These are phyloP conservation scores for Kalanchoe fedtschenkoi DNA, from an alignment of 164 flowering plant genomes.

Conservation along the genomic window DNA sequence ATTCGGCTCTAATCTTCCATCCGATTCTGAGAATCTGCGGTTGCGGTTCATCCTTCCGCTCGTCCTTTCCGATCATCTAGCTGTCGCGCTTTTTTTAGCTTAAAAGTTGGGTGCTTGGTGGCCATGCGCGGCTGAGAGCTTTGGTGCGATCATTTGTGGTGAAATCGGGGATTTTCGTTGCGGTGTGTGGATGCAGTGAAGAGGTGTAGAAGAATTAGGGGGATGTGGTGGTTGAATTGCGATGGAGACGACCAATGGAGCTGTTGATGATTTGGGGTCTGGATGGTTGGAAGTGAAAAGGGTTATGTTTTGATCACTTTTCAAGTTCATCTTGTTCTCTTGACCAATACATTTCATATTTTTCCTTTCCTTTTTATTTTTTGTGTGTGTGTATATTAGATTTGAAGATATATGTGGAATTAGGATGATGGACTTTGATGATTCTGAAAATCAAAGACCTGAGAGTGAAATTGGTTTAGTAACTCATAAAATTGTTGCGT, in stretches of 20 bases:
- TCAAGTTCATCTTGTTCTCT: no score
- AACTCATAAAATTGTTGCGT: background rate
- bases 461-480: no score
- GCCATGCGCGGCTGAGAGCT: no score
- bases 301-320: slow-evolving; percentile 26
- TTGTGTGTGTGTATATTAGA: background rate
- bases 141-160: no score
- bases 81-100: background rate
- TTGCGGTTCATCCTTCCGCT: background rate
- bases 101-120: no score
- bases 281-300: slow-evolving; percentile 86
- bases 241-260: slow-evolving; percentile 36
- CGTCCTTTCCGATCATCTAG: background rate
- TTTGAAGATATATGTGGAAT: background rate
- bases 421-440: no score
- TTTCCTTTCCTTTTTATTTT: background rate
- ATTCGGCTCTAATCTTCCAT: background rate
- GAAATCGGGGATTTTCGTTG: no score
- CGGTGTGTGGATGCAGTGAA: no score
- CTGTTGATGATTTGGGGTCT: slow-evolving; percentile 62
- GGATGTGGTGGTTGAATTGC: slow-evolving; percentile 8
- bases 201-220: no score
- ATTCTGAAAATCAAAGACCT: no score
- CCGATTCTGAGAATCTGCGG: background rate
- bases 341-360: no score